phyloP scores from a whole-genome alignment of 2,329 filamentous ascomycete genomes.

The Monosporascus ibericus region DNA sequence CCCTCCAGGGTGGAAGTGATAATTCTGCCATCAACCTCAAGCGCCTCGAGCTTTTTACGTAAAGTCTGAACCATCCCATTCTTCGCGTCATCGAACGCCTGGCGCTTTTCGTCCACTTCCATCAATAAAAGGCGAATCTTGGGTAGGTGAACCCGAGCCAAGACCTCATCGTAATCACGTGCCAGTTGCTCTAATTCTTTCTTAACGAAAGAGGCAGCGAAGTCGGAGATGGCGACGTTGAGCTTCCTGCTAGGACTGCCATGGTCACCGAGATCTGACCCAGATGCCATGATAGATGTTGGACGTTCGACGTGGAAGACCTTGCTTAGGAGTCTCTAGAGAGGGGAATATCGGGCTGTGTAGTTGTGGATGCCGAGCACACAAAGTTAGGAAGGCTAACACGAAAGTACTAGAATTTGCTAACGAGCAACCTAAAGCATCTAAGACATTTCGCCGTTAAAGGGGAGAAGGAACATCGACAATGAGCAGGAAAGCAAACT shows the following conservation, averaged over 20 bases:
- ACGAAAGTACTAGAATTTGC: no score
- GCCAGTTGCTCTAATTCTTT: slow-evolving; percentile 18
- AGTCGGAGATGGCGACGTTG: slow-evolving; percentile 18
- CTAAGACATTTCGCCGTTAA: no score
- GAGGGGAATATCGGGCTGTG: no score
- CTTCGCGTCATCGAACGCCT: slow-evolving; percentile 18
- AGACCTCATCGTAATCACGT: slow-evolving; percentile 17
- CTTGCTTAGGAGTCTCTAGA: no score
- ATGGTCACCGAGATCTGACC: slow-evolving; percentile 4
- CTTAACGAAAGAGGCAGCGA: slow-evolving; percentile 19
- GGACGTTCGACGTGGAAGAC: not conserved
- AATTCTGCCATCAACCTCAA: slow-evolving; percentile 13
- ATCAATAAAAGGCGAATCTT: slow-evolving; percentile 16
- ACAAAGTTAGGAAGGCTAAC: no score
- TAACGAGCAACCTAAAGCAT: no score
- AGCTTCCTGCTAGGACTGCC: slow-evolving; percentile 13
- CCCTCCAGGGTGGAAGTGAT: slow-evolving; percentile 15
- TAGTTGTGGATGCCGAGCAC: not conserved
- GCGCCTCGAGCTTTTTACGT: slow-evolving; percentile 16
- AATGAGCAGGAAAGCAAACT: no score
- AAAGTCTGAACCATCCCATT: slow-evolving; percentile 14
- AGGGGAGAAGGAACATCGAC: no score
- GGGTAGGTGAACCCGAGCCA: slow-evolving; percentile 19
- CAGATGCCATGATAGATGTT: slow-evolving; percentile 4
- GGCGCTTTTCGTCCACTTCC: slow-evolving; percentile 20